Evolutionary conservation across 495 filamentous ascomycete species (phyloP), one percentile per base, ranked within the genome.

Genomic region (Immersiella caudata): DNA sequence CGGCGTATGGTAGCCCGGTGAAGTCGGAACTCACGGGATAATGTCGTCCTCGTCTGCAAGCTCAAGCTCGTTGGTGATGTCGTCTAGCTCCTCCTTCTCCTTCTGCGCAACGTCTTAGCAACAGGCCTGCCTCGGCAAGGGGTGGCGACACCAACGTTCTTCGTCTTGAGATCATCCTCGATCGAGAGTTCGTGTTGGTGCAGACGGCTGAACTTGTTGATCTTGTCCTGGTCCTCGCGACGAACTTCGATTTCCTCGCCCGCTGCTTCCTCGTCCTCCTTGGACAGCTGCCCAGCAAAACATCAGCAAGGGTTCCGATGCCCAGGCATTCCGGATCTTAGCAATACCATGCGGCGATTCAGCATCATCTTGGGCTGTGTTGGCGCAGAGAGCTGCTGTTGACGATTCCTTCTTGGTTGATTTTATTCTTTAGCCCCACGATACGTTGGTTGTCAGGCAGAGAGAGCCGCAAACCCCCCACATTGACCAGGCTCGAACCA

Each of bases 1-100:
- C 21, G 67, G 62, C 8, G 20, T 57, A 16, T 24, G 20, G 36
- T 22, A 18, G 12, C 26, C 21, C 5, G 27, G 2, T 6, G 26
- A 3, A 54, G 49, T 33, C 33, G 18, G 21, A 4, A 67, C 82
- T 79, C 83, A 97, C 94, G 92, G 94, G 12, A 99, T 86, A 67
- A 90, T 85, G 27, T 97, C 93, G 66, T 98, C 95, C 73, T 99
- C 96, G 80, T 98, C 95, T 26, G 92, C 93, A 7, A 99, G 87
- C 79, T 98, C 95, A 18, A 99, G 84, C 76, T 99, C 95, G 35
- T 82, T 92, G 6, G 89, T 90, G 56, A 98, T 85, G 76, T 99
- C 95, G 70, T 97, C 93, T 6, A 98, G 86, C 72, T 97, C 95
- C 78, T 98, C 96, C 79, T 97, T 98, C 74, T 98, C 95, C 81